Base-by-base conservation (phyloP, 257 asterid genomes). In the Orobanche coerulescens region DNA sequence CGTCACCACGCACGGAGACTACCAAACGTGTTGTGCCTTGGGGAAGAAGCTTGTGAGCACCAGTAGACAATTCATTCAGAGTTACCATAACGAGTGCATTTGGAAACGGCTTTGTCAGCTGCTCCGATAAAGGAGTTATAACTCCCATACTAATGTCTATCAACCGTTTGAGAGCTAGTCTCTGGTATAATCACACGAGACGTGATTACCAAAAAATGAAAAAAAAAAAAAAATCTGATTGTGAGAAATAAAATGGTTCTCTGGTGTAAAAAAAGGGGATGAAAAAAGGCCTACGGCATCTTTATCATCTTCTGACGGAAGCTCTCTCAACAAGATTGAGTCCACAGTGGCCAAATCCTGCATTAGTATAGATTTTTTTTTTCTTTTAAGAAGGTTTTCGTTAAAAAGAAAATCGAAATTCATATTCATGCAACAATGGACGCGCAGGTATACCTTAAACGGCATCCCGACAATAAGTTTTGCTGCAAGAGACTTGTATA, bases 281-380 rank as follows among this genome's bases (percentile, higher is more conserved):
- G n/a, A n/a, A n/a, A n/a, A n/a, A n/a, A n/a, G n/a, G n/a, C n/a
- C n/a, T n/a, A n/a, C n/a, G n/a, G n/a, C n/a, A 70, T 83, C 88
- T 75, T 74, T 87, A 66, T 89, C 96, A 46, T 87, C 90, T 64
- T 62, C 80, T 16, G 87, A 65, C 62, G 99, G 99, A 75, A 93
- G 96, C 70, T 93, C 94, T 71, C 99, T 83, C 65, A 93, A 53
- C 68, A 93, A 76, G 79, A 93, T 83, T 10, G 99, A 86, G 82
- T 93, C 99, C 57, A 89, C 97, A 50, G 99, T 93, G 48, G 99
- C 97, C 68, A 93, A 77, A 79, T 93, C 99, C 97, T 91, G 76
- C 47, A 71, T 36, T 49, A 62, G 48, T 18, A 49, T 24, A 47
- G 28, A 8, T 13, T 43, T 43, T 9, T n/a, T n/a, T 36, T 70